phyloP scores from a whole-genome alignment of 2,329 filamentous ascomycete genomes.

The Metarhizium robertsii region DNA sequence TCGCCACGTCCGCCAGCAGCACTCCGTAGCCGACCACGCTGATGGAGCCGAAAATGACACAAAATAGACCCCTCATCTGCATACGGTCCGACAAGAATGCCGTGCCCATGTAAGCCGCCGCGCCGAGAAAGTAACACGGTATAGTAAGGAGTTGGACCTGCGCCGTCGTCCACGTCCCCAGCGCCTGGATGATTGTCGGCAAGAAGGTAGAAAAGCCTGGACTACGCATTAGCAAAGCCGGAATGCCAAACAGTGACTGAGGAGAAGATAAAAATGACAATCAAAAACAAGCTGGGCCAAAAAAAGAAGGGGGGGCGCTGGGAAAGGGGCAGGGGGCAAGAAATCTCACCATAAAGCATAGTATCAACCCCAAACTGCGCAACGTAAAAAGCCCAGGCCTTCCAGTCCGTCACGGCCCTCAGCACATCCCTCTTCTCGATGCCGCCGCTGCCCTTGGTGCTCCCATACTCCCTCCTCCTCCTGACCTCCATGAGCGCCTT shows the following conservation, averaged over 20 bases:
- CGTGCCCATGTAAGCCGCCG: conserved; percentile 55
- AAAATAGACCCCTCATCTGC: conserved; percentile 57
- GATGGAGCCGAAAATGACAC: conserved; percentile 50
- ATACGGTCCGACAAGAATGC: conserved; percentile 59
- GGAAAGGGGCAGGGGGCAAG: background rate
- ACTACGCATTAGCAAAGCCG: background rate
- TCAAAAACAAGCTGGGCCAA: no score
- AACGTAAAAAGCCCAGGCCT: conserved; percentile 59
- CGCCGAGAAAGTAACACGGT: conserved; percentile 67
- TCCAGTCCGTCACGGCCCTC: conserved; percentile 64
- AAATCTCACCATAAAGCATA: conserved; percentile 53
- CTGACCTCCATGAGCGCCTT: conserved; percentile 53
- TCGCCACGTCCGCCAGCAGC: conserved; percentile 48
- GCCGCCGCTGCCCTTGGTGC: conserved; percentile 34
- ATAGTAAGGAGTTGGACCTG: conserved; percentile 70
- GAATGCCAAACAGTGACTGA: background rate
- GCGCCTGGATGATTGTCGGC: conserved; percentile 65
- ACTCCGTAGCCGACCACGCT: conserved; percentile 62
- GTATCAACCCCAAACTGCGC: conserved; percentile 67
- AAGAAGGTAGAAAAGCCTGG: conserved; percentile 66
- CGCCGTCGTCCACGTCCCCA: conserved; percentile 53
- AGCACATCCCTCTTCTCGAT: conserved; percentile 52
- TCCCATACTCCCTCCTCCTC: conserved; percentile 33
- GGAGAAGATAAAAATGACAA: background rate
- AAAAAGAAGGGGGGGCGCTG: no score